Percentiles rank a stretch among this genome's conserved stretches.
Conservation (phyloP, 1,139 yeast genomes). For the Yamadazyma taylorii region DNA sequence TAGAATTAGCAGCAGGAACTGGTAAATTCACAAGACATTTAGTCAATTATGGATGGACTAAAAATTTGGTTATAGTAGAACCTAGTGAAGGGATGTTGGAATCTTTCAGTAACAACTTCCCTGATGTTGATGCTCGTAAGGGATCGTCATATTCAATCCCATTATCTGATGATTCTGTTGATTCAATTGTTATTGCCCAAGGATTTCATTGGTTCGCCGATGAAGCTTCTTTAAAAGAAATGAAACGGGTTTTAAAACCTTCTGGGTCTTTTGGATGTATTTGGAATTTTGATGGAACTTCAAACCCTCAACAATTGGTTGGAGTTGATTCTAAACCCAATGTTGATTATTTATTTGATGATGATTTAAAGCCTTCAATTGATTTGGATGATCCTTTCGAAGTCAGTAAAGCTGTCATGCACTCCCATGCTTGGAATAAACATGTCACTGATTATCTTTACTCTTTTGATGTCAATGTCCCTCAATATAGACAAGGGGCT, state of each 20-base stretch:
- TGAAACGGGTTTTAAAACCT: constrained; percentile 51
- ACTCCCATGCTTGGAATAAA: constrained; percentile 23
- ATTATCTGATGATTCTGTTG: constrained; percentile 43
- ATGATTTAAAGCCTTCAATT: constrained; percentile 3
- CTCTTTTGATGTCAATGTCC: constrained; percentile 42
- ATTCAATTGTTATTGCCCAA: constrained; percentile 60
- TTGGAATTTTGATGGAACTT: constrained; percentile 59
- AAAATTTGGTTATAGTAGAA: constrained; percentile 49
- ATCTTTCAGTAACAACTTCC: constrained; percentile 48
- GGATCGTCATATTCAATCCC: constrained; percentile 56
- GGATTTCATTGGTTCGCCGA: constrained; percentile 73
- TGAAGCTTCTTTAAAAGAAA: constrained; percentile 46
- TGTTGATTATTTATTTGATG: constrained; percentile 15
- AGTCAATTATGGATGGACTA: constrained; percentile 39
- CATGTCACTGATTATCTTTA: constrained; percentile 28
- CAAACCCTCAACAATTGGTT: constrained; percentile 15
- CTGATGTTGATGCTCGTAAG: constrained; percentile 36
- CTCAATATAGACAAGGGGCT: constrained; percentile 54
- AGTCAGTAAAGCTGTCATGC: constrained; percentile 13
- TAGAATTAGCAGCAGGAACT: constrained; percentile 67
- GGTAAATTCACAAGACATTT: constrained; percentile 61
- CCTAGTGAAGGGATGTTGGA: constrained; percentile 62
- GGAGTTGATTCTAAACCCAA: constrained; percentile 8
- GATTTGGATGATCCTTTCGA: constrained; percentile 7
- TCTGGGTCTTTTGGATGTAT: constrained; percentile 52